Evolutionary conservation across 2,329 filamentous ascomycete genomes (phyloP).

Genomic region (Pseudomassariella vexata): DNA sequence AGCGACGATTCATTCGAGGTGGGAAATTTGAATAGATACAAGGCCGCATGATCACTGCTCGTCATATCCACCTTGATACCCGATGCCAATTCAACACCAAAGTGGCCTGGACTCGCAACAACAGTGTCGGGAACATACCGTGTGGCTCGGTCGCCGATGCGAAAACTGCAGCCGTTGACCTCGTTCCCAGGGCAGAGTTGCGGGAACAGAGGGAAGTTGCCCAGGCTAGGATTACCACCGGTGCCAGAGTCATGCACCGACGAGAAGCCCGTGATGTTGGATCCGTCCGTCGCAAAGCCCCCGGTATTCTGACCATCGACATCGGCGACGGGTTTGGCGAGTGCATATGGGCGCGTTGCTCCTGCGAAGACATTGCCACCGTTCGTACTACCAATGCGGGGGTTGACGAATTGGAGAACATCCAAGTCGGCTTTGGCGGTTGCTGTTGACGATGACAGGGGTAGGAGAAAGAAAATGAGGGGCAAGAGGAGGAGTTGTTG

Average conservation of each 20-base stretch:
- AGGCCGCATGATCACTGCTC: slow-evolving; percentile 51
- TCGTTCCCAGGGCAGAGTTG: slow-evolving; percentile 37
- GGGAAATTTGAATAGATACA: slow-evolving; percentile 58
- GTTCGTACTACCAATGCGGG: slow-evolving; percentile 48
- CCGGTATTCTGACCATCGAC: slow-evolving; percentile 39
- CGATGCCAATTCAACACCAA: slow-evolving; percentile 47
- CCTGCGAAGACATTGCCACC: slow-evolving; percentile 55
- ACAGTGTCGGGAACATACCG: slow-evolving; percentile 34
- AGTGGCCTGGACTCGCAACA: slow-evolving; percentile 48
- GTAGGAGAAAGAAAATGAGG: no score
- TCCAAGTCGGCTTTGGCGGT: slow-evolving; percentile 9
- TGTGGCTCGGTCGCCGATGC: slow-evolving; percentile 38
- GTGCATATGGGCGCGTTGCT: slow-evolving; percentile 47
- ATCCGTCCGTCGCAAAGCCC: slow-evolving; percentile 40
- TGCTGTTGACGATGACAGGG: no score
- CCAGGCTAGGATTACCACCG: slow-evolving; percentile 37
- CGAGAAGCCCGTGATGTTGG: slow-evolving; percentile 45
- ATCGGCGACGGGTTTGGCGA: slow-evolving; percentile 52
- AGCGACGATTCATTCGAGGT: slow-evolving; percentile 35
- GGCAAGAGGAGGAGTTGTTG: slow-evolving; percentile 1
- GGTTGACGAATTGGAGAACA: slow-evolving; percentile 29
- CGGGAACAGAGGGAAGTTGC: slow-evolving; percentile 41
- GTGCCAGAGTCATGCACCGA: slow-evolving; percentile 38
- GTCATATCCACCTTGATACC: slow-evolving; percentile 55
- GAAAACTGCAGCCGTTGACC: slow-evolving; percentile 51